These are phyloP conservation scores for Candida oleophila DNA, from an alignment of 805 yeast species.

Conservation along the genomic window DNA sequence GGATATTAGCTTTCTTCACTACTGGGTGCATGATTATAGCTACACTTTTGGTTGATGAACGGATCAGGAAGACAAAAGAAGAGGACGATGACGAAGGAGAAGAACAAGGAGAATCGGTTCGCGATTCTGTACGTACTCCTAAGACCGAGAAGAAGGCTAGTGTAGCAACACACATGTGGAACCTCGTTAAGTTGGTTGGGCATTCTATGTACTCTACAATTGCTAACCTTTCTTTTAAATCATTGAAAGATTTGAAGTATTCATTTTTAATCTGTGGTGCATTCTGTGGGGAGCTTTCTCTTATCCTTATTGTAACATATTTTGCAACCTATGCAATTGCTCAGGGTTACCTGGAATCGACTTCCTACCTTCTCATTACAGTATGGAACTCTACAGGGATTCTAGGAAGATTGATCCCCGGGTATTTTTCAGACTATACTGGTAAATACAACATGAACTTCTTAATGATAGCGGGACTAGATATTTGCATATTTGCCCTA, in stretches of 20 bases:
- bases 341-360: slow-evolving; percentile 27
- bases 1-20: slow-evolving; percentile 34
- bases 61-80: slow-evolving; percentile 9
- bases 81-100: neutral
- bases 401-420: slow-evolving; percentile 32
- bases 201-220: neutral
- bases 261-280: slow-evolving; percentile 28
- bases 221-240: slow-evolving; percentile 8
- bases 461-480: slow-evolving; percentile 25
- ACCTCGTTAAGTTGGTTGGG: neutral
- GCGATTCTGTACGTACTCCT: neutral
- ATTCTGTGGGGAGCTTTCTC: slow-evolving; percentile 28
- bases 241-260: slow-evolving; percentile 22
- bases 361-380: slow-evolving; percentile 25
- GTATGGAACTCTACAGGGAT: slow-evolving; percentile 31
- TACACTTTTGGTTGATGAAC: slow-evolving; percentile 14
- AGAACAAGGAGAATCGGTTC: neutral
- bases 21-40: slow-evolving; percentile 14
- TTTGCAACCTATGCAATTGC: slow-evolving; percentile 34
- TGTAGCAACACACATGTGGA: neutral
- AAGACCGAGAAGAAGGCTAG: neutral
- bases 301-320: slow-evolving; percentile 29
- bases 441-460: slow-evolving; percentile 34
- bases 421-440: slow-evolving; percentile 23
- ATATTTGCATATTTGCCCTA: slow-evolving; percentile 24